phyloP scores from a whole-genome alignment of 306 rosid genomes.

The Cicer cuneatum region DNA sequence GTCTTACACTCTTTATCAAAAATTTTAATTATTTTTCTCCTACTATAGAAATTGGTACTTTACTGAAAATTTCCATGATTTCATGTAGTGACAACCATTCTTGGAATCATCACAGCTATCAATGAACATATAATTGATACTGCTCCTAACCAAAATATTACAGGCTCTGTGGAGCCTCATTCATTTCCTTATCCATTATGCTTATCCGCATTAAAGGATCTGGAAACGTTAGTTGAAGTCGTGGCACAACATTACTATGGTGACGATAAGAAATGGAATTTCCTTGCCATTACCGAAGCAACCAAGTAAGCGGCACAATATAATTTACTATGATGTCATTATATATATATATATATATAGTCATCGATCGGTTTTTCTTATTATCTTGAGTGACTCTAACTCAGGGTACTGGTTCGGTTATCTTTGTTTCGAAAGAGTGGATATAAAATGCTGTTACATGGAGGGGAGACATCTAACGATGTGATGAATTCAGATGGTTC shows the following conservation, averaged over 20 bases:
- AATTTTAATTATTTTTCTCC: background rate
- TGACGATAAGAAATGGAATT: constrained; percentile 89
- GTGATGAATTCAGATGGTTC: constrained; percentile 46
- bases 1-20: background rate
- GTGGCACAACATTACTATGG: constrained; percentile 88
- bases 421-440: constrained; percentile 86
- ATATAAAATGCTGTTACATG: constrained; percentile 81
- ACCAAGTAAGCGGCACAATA: constrained; percentile 67
- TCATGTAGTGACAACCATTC: constrained; percentile 76
- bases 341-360: background rate
- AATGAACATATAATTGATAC: constrained; percentile 85
- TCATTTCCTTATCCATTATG: constrained; percentile 82
- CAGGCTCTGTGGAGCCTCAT: constrained; percentile 54
- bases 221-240: constrained; percentile 92
- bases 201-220: constrained; percentile 86
- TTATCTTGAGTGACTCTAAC: constrained; percentile 44
- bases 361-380: constrained; percentile 37
- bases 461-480: constrained; percentile 78
- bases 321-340: constrained; percentile 14
- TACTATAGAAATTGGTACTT: constrained; percentile 30
- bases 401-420: constrained; percentile 84
- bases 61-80: constrained; percentile 40
- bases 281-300: constrained; percentile 86
- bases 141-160: constrained; percentile 52
- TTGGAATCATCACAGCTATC: constrained; percentile 88